phyloP scores from a whole-genome alignment of 2,329 filamentous ascomycete genomes.

The Sphaerulina musiva region DNA sequence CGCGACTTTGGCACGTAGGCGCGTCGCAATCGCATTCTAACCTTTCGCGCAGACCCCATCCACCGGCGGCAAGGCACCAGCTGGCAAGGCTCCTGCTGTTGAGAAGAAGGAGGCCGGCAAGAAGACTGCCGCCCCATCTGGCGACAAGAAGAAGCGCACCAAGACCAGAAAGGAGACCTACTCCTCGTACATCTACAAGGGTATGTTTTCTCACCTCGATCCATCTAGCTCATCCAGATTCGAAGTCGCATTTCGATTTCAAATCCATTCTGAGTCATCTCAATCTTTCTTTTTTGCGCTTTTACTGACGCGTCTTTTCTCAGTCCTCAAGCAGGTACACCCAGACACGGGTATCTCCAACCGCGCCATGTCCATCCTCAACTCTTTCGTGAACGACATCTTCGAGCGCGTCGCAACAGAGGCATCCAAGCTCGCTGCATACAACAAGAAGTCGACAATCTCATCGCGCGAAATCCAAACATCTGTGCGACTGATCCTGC shows the following conservation, averaged over 20 bases:
- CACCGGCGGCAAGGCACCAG: constrained; percentile 85
- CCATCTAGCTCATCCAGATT: constrained; percentile 13
- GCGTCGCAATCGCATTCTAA: constrained; percentile 19
- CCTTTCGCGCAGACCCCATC: constrained; percentile 61
- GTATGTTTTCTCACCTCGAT: constrained; percentile 47
- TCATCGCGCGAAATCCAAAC: constrained; percentile 99
- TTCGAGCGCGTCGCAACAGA: constrained; percentile 99
- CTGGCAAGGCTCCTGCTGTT: constrained; percentile 70
- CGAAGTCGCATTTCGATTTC: constrained; percentile 20
- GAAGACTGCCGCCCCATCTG: constrained; percentile 87
- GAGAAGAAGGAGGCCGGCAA: constrained; percentile 99
- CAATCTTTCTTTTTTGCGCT: not conserved
- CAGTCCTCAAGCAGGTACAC: constrained; percentile 99
- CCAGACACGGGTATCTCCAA: constrained; percentile 99
- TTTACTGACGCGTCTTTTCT: constrained; percentile 35
- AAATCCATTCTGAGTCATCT: constrained; percentile 16
- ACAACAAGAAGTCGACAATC: constrained; percentile 99
- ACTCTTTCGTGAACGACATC: constrained; percentile 99
- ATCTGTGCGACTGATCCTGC: constrained; percentile 94
- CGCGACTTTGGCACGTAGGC: constrained; percentile 9
- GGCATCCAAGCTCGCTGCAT: constrained; percentile 96
- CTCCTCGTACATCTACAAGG: constrained; percentile 99
- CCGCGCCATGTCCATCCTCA: constrained; percentile 98
- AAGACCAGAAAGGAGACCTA: constrained; percentile 99
- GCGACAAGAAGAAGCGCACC: constrained; percentile 99